phyloP scores from a whole-genome alignment of 2,329 filamentous ascomycete genomes.

The Verticillium dahliae region DNA sequence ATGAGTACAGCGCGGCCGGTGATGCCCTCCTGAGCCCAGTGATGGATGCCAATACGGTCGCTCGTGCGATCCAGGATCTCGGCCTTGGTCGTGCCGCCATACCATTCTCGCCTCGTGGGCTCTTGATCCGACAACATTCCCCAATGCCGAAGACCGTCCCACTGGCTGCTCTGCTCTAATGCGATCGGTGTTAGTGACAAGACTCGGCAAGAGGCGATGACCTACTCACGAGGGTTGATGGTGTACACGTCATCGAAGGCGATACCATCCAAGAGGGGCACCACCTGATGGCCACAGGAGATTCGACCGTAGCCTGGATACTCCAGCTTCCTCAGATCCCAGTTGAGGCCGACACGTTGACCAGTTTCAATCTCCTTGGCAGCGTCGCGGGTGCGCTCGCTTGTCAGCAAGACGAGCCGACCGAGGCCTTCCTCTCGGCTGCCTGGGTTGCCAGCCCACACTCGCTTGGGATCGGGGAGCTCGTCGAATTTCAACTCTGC shows the following conservation, averaged over 20 bases:
- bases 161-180: constrained; percentile 28
- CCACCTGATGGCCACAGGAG: constrained; percentile 41
- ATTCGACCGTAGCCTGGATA: constrained; percentile 45
- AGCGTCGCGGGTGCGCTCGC: constrained; percentile 39
- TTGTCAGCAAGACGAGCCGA: constrained; percentile 42
- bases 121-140: constrained; percentile 13
- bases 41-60: constrained; percentile 38
- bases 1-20: constrained; percentile 42
- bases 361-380: constrained; percentile 46
- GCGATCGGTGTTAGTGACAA: background rate
- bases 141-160: constrained; percentile 31
- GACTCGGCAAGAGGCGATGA: background rate
- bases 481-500: constrained; percentile 26
- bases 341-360: constrained; percentile 42
- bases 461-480: constrained; percentile 38
- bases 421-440: constrained; percentile 46
- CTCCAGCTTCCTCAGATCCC: constrained; percentile 51
- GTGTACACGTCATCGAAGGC: constrained; percentile 45
- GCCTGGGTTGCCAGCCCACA: constrained; percentile 38
- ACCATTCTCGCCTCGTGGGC: constrained; percentile 13
- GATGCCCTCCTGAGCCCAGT: constrained; percentile 41
- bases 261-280: constrained; percentile 37
- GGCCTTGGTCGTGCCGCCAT: constrained; percentile 29
- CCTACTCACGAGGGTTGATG: constrained; percentile 33
- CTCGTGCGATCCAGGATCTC: constrained; percentile 33